Base-by-base conservation (phyloP, 306 rosid species). In the Vigna nakashimae region DNA sequence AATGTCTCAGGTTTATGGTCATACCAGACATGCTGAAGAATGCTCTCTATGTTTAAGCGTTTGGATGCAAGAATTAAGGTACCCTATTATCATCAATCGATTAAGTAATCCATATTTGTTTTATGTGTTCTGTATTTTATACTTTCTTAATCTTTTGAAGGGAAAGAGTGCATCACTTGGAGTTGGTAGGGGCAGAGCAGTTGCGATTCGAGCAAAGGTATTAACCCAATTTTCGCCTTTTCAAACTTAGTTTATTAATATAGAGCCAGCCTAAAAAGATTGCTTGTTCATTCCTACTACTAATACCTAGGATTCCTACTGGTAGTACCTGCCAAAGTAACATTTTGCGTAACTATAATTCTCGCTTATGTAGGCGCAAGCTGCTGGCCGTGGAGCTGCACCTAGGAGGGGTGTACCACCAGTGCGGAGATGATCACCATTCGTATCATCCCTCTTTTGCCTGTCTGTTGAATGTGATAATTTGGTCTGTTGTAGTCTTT, bases 91-190 rank as follows among this genome's bases (percentile, higher is more conserved):
- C 51, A 48, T 64, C 28, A 60, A 57, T 36, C 32, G 48, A 46
- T 46, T 62, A 11, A 48, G 26, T 42, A 68, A 79, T 65, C 51
- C 40, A 30, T 58, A 4, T 38, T 57, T 53, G 24, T 45, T 36
- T 8, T 34, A 12, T 18, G 7, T 49, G 32, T 73, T 64, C 62
- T 55, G 49, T 84, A 59, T 60, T 48, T 42, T 63, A 56, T 79
- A 62, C 60, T 69, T 72, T 74, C 34, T 78, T 63, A 64, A 75
- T 75, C 66, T 83, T 72, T 51, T 87, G 87, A 48, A 94, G 98
- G 98, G 98, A 65, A 94, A 94, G 87, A 97, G 98, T 65, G 93
- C 97, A 15, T 89, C 98, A 45, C 93, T 94, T 62, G 98, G 97
- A 78, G 98, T 94, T 83, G 95, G 97, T 68, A 85, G 98, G 75